Conservation (phyloP, 345 rosid genomes). For the Mangifera indica region DNA sequence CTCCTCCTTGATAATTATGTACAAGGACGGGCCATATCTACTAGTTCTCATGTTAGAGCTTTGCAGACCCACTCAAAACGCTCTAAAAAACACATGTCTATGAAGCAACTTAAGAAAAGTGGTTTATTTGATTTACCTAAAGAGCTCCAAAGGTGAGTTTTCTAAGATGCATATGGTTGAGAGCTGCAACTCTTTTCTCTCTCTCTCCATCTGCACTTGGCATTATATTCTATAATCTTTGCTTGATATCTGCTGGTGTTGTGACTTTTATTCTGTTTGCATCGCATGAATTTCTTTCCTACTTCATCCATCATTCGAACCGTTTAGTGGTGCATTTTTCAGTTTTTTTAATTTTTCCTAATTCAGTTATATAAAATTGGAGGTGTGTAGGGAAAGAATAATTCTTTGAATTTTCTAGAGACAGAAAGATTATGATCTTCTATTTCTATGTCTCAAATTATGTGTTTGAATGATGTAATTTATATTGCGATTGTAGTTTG, state of each 20-base stretch:
- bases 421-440: not conserved
- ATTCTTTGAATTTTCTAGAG: slow-evolving; percentile 6
- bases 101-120: slow-evolving; percentile 67
- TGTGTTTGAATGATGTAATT: not conserved
- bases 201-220: not conserved
- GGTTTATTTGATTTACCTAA: slow-evolving; percentile 56
- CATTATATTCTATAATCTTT: not conserved
- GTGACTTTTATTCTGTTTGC: not conserved
- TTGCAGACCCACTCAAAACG: slow-evolving; percentile 66
- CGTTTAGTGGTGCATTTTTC: not conserved
- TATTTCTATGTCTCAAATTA: not conserved
- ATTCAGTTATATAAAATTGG: not conserved
- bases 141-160: slow-evolving; percentile 57
- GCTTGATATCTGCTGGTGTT: not conserved
- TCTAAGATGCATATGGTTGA: not conserved
- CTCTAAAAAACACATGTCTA: slow-evolving; percentile 75
- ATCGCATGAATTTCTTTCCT: not conserved
- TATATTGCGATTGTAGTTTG: not conserved
- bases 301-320: not conserved
- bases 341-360: not conserved
- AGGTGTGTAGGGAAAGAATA: not conserved
- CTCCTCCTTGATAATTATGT: slow-evolving; percentile 82
- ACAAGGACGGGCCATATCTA: slow-evolving; percentile 43
- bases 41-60: slow-evolving; percentile 41
- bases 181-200: not conserved